These are phyloP conservation scores for Aphanocladium album DNA, from an alignment of 2,329 filamentous ascomycete genomes.

Conservation along the genomic window DNA sequence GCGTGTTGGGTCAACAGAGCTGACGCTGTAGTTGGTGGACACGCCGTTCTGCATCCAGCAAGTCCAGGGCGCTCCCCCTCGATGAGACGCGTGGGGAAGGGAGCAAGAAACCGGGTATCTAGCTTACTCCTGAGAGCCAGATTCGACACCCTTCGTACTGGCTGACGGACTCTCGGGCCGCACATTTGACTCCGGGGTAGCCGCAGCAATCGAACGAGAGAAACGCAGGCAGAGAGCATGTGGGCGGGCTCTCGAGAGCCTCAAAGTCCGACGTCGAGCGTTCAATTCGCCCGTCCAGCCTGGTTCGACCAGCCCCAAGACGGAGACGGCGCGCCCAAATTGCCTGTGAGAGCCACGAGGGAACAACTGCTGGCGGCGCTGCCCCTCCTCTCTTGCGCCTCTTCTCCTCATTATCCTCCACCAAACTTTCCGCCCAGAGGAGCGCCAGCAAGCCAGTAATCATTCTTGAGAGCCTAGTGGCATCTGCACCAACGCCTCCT, in stretches of 20 bases:
- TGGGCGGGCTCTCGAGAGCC: neutral
- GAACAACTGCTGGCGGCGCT: neutral
- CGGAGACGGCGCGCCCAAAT: neutral
- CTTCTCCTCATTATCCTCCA: too few species aligned
- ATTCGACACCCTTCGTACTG: too few species aligned
- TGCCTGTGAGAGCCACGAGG: neutral
- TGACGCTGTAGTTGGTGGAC: neutral
- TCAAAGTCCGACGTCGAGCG: neutral
- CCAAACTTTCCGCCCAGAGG: too few species aligned
- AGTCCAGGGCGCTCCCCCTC: neutral
- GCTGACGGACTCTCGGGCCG: constrained; percentile 5
- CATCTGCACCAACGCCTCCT: neutral
- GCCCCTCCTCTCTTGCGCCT: neutral
- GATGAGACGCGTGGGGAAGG: neutral
- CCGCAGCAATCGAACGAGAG: neutral
- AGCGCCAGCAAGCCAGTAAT: neutral
- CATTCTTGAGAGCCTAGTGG: neutral
- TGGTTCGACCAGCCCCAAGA: neutral
- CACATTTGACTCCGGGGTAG: neutral
- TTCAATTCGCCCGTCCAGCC: neutral
- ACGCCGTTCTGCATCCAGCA: neutral
- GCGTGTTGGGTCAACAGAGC: neutral
- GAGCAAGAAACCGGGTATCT: neutral
- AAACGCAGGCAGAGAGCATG: neutral
- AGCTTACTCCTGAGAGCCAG: neutral